These are phyloP conservation scores for Ensete ventricosum DNA, from an alignment of 176 grass and related monocot genomes.

Conservation along the genomic window DNA sequence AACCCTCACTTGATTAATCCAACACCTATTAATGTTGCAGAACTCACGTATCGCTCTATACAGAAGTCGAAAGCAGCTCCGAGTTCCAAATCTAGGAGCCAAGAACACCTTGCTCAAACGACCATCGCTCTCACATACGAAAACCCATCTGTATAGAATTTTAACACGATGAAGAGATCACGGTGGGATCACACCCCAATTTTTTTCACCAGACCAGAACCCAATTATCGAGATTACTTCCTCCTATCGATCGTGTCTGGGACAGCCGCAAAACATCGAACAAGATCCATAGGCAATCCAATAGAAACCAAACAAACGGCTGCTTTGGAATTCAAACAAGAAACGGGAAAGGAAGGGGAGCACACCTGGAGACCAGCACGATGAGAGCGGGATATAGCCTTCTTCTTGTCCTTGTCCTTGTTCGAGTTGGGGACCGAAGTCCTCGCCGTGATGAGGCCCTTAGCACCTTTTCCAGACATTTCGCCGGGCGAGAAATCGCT, in stretches of 20 bases:
- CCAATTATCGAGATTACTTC: neutral
- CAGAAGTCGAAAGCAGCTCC: no score
- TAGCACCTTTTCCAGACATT: slow-evolving; percentile 7
- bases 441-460: slow-evolving; percentile 2
- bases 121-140: neutral
- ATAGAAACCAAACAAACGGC: neutral
- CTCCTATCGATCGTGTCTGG: neutral
- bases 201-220: neutral
- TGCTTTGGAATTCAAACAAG: neutral
- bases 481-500: neutral
- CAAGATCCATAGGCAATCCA: neutral
- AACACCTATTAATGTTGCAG: no score
- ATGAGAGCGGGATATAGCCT: slow-evolving; percentile 3
- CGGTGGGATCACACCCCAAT: no score
- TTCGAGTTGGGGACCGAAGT: neutral
- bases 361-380: slow-evolving; percentile 5
- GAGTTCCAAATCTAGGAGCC: neutral
- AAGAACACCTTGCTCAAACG: neutral
- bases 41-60: no score
- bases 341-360: neutral
- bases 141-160: neutral
- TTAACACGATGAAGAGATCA: neutral
- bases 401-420: slow-evolving; percentile 16
- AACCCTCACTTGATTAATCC: no score
- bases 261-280: neutral